Conservation (phyloP, 2,329 filamentous ascomycete genomes). For the Phialocephala subalpina region DNA sequence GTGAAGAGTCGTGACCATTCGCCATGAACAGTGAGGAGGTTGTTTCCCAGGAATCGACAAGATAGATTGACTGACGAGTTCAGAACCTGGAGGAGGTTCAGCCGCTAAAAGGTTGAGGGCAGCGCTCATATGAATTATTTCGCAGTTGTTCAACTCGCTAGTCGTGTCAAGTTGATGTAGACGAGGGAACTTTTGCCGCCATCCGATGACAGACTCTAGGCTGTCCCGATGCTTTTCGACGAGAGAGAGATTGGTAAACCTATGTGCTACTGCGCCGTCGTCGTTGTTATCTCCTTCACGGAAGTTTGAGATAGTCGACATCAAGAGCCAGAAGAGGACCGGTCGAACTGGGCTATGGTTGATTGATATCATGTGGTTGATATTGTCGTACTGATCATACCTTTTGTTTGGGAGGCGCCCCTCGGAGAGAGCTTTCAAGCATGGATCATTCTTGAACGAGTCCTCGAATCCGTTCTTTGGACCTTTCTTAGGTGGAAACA, state of each 20-base stretch:
- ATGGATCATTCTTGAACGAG: slow-evolving; percentile 71
- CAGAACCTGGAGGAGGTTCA: slow-evolving; percentile 65
- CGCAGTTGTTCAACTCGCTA: slow-evolving; percentile 61
- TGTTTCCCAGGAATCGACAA: slow-evolving; percentile 62
- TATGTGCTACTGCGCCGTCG: slow-evolving; percentile 35
- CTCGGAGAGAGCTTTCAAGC: slow-evolving; percentile 67
- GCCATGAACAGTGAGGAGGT: slow-evolving; percentile 65
- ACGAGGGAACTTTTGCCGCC: slow-evolving; percentile 65
- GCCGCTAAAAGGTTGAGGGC: slow-evolving; percentile 65
- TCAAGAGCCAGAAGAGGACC: slow-evolving; percentile 40
- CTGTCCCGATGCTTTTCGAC: slow-evolving; percentile 38
- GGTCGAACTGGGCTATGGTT: slow-evolving; percentile 34
- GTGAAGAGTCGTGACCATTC: slow-evolving; percentile 65
- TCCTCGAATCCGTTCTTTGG: slow-evolving; percentile 62
- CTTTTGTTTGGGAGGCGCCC: slow-evolving; percentile 38
- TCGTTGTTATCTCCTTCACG: slow-evolving; percentile 27
- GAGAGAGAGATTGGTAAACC: slow-evolving; percentile 37
- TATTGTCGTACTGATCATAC: slow-evolving; percentile 32
- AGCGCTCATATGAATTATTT: slow-evolving; percentile 69
- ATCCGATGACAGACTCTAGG: slow-evolving; percentile 62
- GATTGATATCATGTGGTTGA: slow-evolving; percentile 24
- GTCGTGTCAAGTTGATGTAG: slow-evolving; percentile 61
- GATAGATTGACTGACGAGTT: slow-evolving; percentile 67
- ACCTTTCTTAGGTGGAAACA: slow-evolving; percentile 61
- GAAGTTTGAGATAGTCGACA: slow-evolving; percentile 33